Evolutionary conservation across 495 filamentous ascomycete species (phyloP), one percentile per base, ranked within the genome.

Genomic region (Trichoderma gamsii): DNA sequence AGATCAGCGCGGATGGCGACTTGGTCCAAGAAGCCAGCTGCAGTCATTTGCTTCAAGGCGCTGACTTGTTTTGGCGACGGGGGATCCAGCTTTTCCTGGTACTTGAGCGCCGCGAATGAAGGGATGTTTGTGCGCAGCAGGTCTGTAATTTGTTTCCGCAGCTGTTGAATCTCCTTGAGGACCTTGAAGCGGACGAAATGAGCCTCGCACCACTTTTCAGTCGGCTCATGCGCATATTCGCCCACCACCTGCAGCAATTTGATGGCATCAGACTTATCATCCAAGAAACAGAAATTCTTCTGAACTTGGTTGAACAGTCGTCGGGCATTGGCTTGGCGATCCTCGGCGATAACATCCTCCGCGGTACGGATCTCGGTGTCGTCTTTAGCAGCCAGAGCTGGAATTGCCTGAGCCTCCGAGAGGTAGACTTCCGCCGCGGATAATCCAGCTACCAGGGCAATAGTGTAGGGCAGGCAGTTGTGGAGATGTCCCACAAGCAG

Each of bases 1-100:
- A 94, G 81, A 75, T 98, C 93, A 3, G 92, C 92, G 69, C 95
- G 92, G 73, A 98, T 94, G 65, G 96, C 96, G 64, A 99, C 84
- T 68, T 97, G 90, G 79, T 98, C 96, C 71, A 99, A 88, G 80
- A 97, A 99, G 3, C 93, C 96, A 0, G 93, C 90, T 0, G 93
- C 91, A 64, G 92, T 85, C 73, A 98, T 93, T 74, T 97, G 92
- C 73, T 93, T 93, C 11, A 99, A 83, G 0, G 91, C 87, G 70
- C 90, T 89, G 41, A 94, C 75, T 71, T 96, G 90, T 61, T 89
- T 88, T 0, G 85, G 71, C 0, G 86, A 84, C 3, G 93, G 93
- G 3, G 87, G 84, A 7, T 90, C 85, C 0, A 97, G 83, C 51
- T 86, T 83, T 13, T 85, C 79, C 9, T 84, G 73, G 69, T 86